Base-by-base conservation (phyloP, 148 eudicot species). In the Silene conica region DNA sequence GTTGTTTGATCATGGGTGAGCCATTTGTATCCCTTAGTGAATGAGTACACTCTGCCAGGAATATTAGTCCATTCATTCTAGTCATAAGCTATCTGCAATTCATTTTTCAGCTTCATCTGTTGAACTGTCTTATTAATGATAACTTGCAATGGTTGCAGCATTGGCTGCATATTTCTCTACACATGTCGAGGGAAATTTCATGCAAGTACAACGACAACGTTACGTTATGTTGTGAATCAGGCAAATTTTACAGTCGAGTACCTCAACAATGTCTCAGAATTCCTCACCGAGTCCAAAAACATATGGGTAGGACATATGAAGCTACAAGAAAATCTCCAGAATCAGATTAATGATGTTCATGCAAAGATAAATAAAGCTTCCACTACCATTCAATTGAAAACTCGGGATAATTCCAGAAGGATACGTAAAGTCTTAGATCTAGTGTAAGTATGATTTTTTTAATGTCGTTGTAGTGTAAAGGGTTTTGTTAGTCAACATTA, bases 131-230 rank as follows among this genome's bases (percentile, higher is more conserved):
- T 23, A 66, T 15, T 8, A 57, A 58, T 67, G 46, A 59, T 77
- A 22, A 67, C 8, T 72, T 25, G 2, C 46, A 52, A 21, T 82
- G 69, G 23, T 69, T 67, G 67, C 90, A 91, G 98, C 76, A 59
- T 87, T 58, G 98, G 98, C 50, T 85, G 89, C 69, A 23, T 82
- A 70, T 75, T 92, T 75, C 86, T 94, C 43, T 94, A 92, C 80
- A 83, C 89, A 50, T 96, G 98, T 54, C 97, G 92, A 74, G 93
- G 86, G 71, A 88, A 88, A 81, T 94, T 94, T 69, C 87, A 88
- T 69, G 73, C 22, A 25, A 86, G 85, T 54, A 90, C 93, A 61
- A 81, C 79, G 21, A 73, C 75, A 55, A 88, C 97, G 22, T 41
- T 92, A 77, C 78, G 60, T 45, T 94, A 83, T 77, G 88, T 94